Conservation (phyloP, 768 basidiomycete genomes). For the Suillus brevipes region DNA sequence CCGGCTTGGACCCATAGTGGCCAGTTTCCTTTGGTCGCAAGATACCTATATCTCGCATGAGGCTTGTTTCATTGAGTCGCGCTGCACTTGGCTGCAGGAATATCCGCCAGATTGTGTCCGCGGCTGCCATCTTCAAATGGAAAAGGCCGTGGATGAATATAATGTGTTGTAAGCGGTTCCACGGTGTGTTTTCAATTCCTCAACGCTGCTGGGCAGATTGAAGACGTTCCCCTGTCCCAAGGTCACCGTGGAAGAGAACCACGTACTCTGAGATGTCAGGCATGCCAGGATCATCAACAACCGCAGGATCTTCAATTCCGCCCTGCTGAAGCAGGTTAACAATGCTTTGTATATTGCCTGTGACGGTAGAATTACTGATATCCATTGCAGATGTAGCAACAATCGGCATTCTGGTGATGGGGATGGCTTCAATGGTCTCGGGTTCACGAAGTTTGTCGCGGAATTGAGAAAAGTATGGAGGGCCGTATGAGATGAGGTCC, state of each 20-base stretch:
- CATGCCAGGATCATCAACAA: not conserved
- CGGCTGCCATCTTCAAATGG: not conserved
- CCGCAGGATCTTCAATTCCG: constrained; percentile 1
- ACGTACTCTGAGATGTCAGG: constrained; percentile 13
- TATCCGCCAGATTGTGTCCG: not conserved
- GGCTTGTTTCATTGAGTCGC: not conserved
- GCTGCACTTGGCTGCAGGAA: constrained; percentile 2
- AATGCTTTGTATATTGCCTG: constrained; percentile 22
- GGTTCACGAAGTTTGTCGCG: constrained; percentile 19
- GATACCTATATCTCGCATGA: constrained; percentile 20
- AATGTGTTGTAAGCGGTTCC: constrained; percentile 19
- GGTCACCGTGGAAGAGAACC: constrained; percentile 25
- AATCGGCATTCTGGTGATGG: constrained; percentile 22
- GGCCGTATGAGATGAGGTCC: constrained; percentile 17
- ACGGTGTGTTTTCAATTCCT: constrained; percentile 29
- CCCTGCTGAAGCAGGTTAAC: constrained; percentile 11
- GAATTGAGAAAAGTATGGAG: constrained; percentile 24
- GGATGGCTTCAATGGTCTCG: constrained; percentile 28
- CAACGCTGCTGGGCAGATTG: constrained; percentile 17
- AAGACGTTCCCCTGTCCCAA: constrained; percentile 23
- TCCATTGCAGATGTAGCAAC: constrained; percentile 26
- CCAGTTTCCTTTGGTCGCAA: constrained; percentile 33
- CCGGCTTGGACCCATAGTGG: constrained; percentile 31
- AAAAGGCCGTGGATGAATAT: not conserved
- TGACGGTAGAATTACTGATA: constrained; percentile 24